phyloP scores from a whole-genome alignment of 1,139 yeast genomes.

The Saccharomycopsis hybrid region DNA sequence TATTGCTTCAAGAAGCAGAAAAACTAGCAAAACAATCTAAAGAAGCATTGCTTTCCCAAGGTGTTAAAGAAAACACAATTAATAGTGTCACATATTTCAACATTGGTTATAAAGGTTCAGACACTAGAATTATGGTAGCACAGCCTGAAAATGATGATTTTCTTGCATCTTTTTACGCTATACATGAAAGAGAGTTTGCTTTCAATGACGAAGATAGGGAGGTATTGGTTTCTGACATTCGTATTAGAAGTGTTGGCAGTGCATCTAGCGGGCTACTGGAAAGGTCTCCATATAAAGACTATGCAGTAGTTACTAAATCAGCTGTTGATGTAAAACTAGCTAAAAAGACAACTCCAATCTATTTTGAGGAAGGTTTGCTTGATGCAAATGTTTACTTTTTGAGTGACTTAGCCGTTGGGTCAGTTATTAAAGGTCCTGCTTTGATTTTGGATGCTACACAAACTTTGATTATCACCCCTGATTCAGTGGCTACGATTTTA shows the following conservation, averaged over 20 bases:
- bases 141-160: constrained; percentile 23
- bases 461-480: constrained; percentile 73
- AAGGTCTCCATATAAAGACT: constrained; percentile 27
- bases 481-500: constrained; percentile 54
- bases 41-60: constrained; percentile 38
- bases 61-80: constrained; percentile 35
- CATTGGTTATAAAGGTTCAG: constrained; percentile 80
- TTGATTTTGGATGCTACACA: constrained; percentile 81
- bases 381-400: constrained; percentile 48
- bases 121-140: constrained; percentile 61
- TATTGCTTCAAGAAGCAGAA: constrained; percentile 28
- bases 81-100: constrained; percentile 59
- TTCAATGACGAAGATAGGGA: constrained; percentile 49
- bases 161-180: constrained; percentile 35
- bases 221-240: constrained; percentile 73
- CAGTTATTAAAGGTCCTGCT: constrained; percentile 64
- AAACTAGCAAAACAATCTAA: constrained; percentile 31
- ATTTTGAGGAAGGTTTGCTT: constrained; percentile 44
- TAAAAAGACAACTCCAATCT: constrained; percentile 29
- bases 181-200: constrained; percentile 65
- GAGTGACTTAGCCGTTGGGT: constrained; percentile 46
- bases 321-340: constrained; percentile 22
- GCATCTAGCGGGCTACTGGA: constrained; percentile 26
- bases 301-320: constrained; percentile 24
- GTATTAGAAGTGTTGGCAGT: constrained; percentile 61